Evolutionary conservation across 2,329 filamentous ascomycete genomes (phyloP).

Genomic region (Epicoccum nigrum): DNA sequence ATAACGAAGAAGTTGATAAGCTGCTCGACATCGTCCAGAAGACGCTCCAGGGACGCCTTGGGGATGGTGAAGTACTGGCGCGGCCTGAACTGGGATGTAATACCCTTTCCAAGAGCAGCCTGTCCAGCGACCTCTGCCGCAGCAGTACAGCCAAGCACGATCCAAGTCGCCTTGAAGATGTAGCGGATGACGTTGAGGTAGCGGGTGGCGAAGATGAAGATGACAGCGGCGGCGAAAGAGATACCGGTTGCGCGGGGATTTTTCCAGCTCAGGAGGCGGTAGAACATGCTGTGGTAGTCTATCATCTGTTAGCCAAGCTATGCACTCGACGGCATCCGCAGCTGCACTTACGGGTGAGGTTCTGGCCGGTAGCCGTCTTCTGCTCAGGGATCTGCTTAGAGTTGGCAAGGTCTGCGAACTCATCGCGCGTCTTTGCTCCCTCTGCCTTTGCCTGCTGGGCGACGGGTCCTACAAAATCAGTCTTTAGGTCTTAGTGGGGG

Average conservation of each 20-base stretch:
- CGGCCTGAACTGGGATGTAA: slow-evolving; percentile 66
- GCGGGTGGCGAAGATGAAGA: slow-evolving; percentile 67
- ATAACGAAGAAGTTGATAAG: slow-evolving; percentile 72
- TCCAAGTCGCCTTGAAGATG: slow-evolving; percentile 65
- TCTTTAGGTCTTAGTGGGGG: slow-evolving; percentile 20
- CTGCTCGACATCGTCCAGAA: slow-evolving; percentile 67
- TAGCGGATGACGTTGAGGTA: slow-evolving; percentile 68
- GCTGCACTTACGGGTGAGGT: slow-evolving; percentile 61
- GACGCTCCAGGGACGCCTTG: slow-evolving; percentile 66
- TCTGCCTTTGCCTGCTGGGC: slow-evolving; percentile 63
- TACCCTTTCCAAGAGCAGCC: slow-evolving; percentile 61
- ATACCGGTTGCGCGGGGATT: slow-evolving; percentile 68
- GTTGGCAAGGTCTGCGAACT: slow-evolving; percentile 64
- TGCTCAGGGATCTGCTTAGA: slow-evolving; percentile 60
- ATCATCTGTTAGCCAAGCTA: slow-evolving; percentile 21
- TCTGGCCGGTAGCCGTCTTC: slow-evolving; percentile 65
- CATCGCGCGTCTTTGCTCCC: slow-evolving; percentile 61
- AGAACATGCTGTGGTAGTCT: slow-evolving; percentile 72
- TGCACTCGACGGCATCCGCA: background rate
- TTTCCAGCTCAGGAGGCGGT: slow-evolving; percentile 70
- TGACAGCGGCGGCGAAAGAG: slow-evolving; percentile 61
- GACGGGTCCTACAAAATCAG: slow-evolving; percentile 56
- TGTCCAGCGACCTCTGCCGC: slow-evolving; percentile 63
- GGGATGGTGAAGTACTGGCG: slow-evolving; percentile 70
- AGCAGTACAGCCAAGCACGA: slow-evolving; percentile 65